Base-by-base conservation (phyloP, 2,329 filamentous ascomycete species). In the Alternaria panax region DNA sequence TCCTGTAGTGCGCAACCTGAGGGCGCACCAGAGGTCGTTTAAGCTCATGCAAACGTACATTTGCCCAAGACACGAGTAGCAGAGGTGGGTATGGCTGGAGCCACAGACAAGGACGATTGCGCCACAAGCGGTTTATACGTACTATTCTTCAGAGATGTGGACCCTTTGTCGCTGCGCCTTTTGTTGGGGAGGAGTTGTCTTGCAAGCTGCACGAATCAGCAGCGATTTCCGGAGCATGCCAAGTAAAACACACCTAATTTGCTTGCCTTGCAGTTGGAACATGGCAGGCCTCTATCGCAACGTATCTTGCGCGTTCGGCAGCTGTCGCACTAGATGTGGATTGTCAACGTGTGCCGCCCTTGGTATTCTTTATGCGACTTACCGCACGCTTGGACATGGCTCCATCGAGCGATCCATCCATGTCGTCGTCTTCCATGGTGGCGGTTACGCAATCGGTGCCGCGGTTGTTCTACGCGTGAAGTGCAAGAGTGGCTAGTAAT, bases 81-180 rank as follows among this genome's bases (percentile, higher is more conserved):
- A 41, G 20, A 14, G 38, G 38, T 27, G 14, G 25, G 34, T 30
- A 38, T 12, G 36, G n/a, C 34, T 30, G 34, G 27, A n/a, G 34
- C 50, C 36, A 52, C 34, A 52, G 42, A n/a, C 24, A 20, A 12
- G 6, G 34, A 41, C 11, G 36, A 28, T 20, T 22, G 24, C 25
- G 18, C 38, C 20, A 32, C 14, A 48, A 48, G 7, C 28, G 16
- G 30, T 1, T 45, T 12, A 42, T 25, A 68, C 72, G 54, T 68
- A 78, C 75, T 78, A 78, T 69, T 76, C 72, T 56, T 76, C 74
- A 14, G 74, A 76, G 16, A 78, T 76, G 53, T 76, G 75, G 7
- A 78, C 66, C 51, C 75, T 63, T 61, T 78, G 74, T 28, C 69
- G 68, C 18, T 72, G 69, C 5, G 69, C 63, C 45, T 76, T 77